Conservation (phyloP, 1,139 yeast genomes). For the Geotrichum histeridarum region DNA sequence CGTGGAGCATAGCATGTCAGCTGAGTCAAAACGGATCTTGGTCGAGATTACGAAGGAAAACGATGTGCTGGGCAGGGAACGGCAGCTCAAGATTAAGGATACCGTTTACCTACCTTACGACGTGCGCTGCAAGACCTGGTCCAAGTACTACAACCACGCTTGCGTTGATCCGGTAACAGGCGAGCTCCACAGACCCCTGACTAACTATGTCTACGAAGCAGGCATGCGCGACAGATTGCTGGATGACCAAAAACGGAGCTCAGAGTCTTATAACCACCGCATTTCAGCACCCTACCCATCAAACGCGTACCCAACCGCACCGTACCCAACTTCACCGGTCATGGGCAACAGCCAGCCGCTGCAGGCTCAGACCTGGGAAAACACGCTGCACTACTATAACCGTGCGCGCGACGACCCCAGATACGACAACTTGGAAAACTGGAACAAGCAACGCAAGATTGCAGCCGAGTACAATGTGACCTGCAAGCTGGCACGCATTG, state of each 20-base stretch:
- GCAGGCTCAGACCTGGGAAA: constrained; percentile 16
- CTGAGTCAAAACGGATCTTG: constrained; percentile 67
- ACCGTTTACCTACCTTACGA: constrained; percentile 30
- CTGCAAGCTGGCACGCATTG: constrained; percentile 58
- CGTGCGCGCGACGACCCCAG: constrained; percentile 12
- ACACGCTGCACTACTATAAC: constrained; percentile 12
- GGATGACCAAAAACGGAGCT: constrained; percentile 26
- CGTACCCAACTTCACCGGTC: constrained; percentile 27
- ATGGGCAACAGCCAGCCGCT: constrained; percentile 4
- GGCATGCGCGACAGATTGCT: constrained; percentile 26
- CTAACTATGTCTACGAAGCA: constrained; percentile 33
- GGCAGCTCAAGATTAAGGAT: constrained; percentile 28
- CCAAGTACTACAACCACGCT: constrained; percentile 38
- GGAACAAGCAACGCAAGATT: constrained; percentile 17
- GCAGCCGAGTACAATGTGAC: constrained; percentile 34
- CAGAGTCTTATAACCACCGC: constrained; percentile 20
- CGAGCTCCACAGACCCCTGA: constrained; percentile 29
- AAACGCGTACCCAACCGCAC: constrained; percentile 20
- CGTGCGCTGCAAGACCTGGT: constrained; percentile 44
- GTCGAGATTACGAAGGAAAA: constrained; percentile 42
- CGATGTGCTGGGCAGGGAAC: constrained; percentile 29
- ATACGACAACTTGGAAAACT: constrained; percentile 12
- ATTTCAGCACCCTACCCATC: too few species aligned
- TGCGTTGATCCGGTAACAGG: constrained; percentile 33
- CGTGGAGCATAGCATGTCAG: constrained; percentile 62